These are phyloP conservation scores for Pyrenophora graminea DNA, from an alignment of 2,329 filamentous ascomycete genomes.

Conservation along the genomic window DNA sequence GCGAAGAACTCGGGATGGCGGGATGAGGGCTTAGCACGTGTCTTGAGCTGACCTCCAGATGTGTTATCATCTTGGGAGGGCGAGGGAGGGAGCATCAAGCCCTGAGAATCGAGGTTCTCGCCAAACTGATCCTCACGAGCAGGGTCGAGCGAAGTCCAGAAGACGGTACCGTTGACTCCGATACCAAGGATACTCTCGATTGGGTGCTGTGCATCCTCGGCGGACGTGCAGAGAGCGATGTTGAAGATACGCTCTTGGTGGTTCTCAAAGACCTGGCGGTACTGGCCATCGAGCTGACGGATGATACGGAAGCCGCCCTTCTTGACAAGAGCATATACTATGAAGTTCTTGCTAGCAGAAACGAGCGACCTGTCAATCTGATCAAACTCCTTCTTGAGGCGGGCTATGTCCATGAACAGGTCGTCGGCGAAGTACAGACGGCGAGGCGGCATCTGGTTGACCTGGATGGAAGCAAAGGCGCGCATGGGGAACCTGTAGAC, in stretches of 20 bases:
- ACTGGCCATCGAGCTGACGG: slow-evolving; percentile 87
- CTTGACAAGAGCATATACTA: slow-evolving; percentile 92
- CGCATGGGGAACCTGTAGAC: slow-evolving; percentile 97
- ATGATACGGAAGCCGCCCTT: slow-evolving; percentile 92
- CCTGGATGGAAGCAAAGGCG: slow-evolving; percentile 88
- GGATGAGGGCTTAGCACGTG: slow-evolving; percentile 85
- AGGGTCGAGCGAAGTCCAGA: slow-evolving; percentile 76
- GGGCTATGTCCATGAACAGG: slow-evolving; percentile 86
- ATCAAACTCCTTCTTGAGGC: slow-evolving; percentile 96
- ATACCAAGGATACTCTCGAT: slow-evolving; percentile 84
- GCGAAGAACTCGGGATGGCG: slow-evolving; percentile 92
- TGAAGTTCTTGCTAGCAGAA: slow-evolving; percentile 86
- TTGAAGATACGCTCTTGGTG: slow-evolving; percentile 95
- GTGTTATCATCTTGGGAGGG: slow-evolving; percentile 85
- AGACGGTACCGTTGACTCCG: slow-evolving; percentile 93
- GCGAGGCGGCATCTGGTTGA: slow-evolving; percentile 61
- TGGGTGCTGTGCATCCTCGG: slow-evolving; percentile 52
- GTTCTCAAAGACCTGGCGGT: slow-evolving; percentile 89
- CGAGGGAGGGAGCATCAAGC: slow-evolving; percentile 87
- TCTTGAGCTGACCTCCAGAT: slow-evolving; percentile 92
- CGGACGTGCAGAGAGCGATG: slow-evolving; percentile 75
- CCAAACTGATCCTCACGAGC: slow-evolving; percentile 61
- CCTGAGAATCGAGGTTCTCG: slow-evolving; percentile 82
- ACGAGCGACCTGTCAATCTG: slow-evolving; percentile 94
- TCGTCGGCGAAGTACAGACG: slow-evolving; percentile 73